Conservation (phyloP, 2,329 filamentous ascomycete genomes). For the Chaetomiaceae sp. region DNA sequence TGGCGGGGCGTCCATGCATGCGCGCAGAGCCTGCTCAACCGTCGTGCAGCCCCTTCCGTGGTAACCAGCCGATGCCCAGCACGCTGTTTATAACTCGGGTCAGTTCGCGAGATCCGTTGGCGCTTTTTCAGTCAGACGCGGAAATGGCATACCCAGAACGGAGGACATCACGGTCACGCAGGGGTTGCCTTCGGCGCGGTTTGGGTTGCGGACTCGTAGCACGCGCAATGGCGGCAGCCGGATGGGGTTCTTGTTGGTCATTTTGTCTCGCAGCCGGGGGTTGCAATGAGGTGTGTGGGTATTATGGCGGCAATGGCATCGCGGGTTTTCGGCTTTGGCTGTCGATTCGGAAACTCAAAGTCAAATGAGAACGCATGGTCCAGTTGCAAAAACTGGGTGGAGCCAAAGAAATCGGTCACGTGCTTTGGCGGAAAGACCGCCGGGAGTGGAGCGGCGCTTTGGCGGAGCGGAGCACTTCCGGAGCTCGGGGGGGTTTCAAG, state of each 20-base stretch:
- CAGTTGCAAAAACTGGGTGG: not conserved
- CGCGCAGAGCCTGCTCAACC: conserved; percentile 56
- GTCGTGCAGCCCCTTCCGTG: conserved; percentile 55
- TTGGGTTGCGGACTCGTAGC: conserved; percentile 52
- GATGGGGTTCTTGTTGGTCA: conserved; percentile 45
- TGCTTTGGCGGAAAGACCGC: too few species aligned
- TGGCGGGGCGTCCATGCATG: conserved; percentile 76
- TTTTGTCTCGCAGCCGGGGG: not conserved
- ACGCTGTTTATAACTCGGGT: conserved; percentile 49
- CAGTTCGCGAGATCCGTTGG: not conserved
- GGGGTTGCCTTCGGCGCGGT: conserved; percentile 46
- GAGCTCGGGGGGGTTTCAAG: too few species aligned
- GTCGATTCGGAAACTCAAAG: too few species aligned
- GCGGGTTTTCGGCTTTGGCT: not conserved
- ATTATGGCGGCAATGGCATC: conserved; percentile 15
- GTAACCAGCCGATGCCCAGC: conserved; percentile 78
- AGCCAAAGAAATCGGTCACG: conserved; percentile 5
- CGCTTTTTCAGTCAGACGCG: not conserved
- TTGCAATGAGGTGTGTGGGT: not conserved
- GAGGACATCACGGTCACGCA: conserved; percentile 55
- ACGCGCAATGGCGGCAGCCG: conserved; percentile 54
- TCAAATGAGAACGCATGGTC: too few species aligned
- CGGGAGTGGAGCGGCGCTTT: too few species aligned
- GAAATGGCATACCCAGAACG: conserved; percentile 47
- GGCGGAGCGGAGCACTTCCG: too few species aligned